These are phyloP conservation scores for Phytophthora quininea DNA, from an alignment of 352 stramenopile species.

Conservation along the genomic window DNA sequence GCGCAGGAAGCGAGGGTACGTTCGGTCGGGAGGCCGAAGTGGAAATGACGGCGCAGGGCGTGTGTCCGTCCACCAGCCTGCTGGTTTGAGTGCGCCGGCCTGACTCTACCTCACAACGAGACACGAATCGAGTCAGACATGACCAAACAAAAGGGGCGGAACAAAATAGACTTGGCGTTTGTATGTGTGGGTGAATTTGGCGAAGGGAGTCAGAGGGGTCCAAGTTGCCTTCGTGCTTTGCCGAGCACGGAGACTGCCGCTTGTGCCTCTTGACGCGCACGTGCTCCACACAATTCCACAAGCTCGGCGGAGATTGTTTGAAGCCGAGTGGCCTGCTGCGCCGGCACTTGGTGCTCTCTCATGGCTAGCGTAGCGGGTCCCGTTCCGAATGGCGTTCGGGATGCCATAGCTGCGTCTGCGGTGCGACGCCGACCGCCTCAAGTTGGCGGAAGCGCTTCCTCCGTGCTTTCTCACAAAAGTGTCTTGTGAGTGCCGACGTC, in stretches of 20 bases:
- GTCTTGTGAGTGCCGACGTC: background rate
- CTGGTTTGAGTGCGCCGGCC: background rate
- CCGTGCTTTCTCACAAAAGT: background rate
- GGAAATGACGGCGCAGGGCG: conserved; percentile 23
- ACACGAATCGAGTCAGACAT: background rate
- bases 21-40: conserved; percentile 41
- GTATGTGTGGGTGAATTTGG: background rate
- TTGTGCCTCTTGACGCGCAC: conserved; percentile 1
- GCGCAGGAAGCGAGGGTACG: conserved; percentile 29
- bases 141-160: background rate
- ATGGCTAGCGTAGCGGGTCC: background rate
- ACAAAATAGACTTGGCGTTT: background rate
- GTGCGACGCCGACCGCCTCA: background rate
- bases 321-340: background rate
- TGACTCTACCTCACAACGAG: background rate
- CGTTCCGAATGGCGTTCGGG: background rate
- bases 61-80: background rate
- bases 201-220: background rate
- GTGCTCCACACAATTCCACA: background rate
- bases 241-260: background rate
- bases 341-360: background rate
- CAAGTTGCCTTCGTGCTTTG: background rate
- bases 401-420: background rate
- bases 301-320: background rate
- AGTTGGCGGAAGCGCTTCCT: background rate